phyloP scores from a whole-genome alignment of 345 rosid genomes.

The Mangifera indica region DNA sequence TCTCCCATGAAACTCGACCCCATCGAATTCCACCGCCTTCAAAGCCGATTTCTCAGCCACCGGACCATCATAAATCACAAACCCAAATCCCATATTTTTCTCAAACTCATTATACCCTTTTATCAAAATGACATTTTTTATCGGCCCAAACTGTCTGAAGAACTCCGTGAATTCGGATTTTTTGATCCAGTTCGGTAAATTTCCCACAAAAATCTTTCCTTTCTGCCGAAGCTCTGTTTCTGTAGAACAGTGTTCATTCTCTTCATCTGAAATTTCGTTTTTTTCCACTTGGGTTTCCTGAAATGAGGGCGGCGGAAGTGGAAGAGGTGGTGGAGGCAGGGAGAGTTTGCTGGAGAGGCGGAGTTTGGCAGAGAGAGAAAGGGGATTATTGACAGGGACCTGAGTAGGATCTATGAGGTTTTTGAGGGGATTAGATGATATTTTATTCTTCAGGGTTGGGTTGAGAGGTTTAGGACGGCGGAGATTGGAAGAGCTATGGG shows the following conservation, averaged over 20 bases:
- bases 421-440: slow-evolving; percentile 60
- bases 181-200: slow-evolving; percentile 82
- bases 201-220: slow-evolving; percentile 88
- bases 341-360: slow-evolving; percentile 74
- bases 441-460: slow-evolving; percentile 29
- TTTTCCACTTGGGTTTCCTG: slow-evolving; percentile 8
- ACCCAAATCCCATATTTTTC: slow-evolving; percentile 86
- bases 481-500: slow-evolving; percentile 29
- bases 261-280: slow-evolving; percentile 23
- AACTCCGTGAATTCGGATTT: slow-evolving; percentile 66
- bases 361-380: slow-evolving; percentile 59
- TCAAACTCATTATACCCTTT: slow-evolving; percentile 61
- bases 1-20: slow-evolving; percentile 88
- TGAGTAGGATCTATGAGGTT: slow-evolving; percentile 30
- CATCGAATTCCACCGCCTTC: slow-evolving; percentile 89
- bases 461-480: slow-evolving; percentile 64
- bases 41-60: slow-evolving; percentile 56
- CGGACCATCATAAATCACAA: slow-evolving; percentile 58
- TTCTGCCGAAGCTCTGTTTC: slow-evolving; percentile 51
- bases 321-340: slow-evolving; percentile 56
- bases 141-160: slow-evolving; percentile 88
- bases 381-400: slow-evolving; percentile 20
- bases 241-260: slow-evolving; percentile 8
- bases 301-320: slow-evolving; percentile 17
- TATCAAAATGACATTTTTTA: slow-evolving; percentile 62